Evolutionary conservation across 768 basidiomycete genomes (phyloP), one percentile per base, ranked within the genome.

Genomic region (Kondoa malvinella): DNA sequence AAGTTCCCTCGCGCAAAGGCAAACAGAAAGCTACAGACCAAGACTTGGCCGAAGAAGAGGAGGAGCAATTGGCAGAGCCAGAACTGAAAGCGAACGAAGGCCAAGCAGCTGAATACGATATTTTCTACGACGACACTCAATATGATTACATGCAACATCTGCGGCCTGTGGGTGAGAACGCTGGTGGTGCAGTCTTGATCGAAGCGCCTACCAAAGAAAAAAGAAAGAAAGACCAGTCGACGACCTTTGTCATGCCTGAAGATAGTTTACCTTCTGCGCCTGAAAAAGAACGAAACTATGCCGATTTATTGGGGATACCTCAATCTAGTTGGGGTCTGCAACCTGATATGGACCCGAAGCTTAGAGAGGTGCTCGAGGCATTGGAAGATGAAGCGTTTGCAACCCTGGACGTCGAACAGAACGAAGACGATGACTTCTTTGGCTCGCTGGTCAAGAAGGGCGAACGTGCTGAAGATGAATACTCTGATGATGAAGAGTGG

Each of bases 81-180:
- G 40, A 50, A 8, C 12, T 50, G 40, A 50, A 50, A 50, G 16
- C 21, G 21, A 67, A 64, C 57, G 69, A 67, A 63, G 95, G 94
- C 67, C 89, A 97, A 79, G 95, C 95, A 0, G 80, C 87, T 3
- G 76, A 84, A 8, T 92, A 96, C 76, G 95, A 92, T 2, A 79
- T 99, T 75, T 89, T 89, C 78, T 97, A 84, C 78, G 92, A 97
- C 78, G 92, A 99, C 75, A 87, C 89, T 3, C 83, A 91, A 68
- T 99, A 99, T 80, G 89, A 99, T 78, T 99, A 99, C 80, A 91
- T 96, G 88, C 87, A 92, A 76, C 95, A 99, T 78, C 83, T 99
- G 57, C 86, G 89, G 15, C 73, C 83, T 1, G 84, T 89, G 63
- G 89, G 89, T 2, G 74, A 83, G 15, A 82, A 86, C 67, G 88